A percentile compares a stretch with the other conserved stretches of the same genome.
Conservation (phyloP, 2,329 filamentous ascomycete species). For the Macrophomina tecta region DNA sequence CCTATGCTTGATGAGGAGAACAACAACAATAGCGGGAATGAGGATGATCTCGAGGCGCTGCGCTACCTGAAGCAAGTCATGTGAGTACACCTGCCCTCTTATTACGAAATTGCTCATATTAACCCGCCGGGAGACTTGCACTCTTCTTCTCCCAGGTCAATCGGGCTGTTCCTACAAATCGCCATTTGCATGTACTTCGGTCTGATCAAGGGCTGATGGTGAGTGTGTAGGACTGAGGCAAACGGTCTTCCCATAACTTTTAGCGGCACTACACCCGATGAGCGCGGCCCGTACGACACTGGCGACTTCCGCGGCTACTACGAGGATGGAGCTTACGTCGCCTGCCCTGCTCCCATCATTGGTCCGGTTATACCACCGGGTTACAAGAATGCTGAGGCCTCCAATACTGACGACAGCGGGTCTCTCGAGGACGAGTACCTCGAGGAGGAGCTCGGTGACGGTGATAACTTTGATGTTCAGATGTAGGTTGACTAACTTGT, state of each 20-base stretch:
- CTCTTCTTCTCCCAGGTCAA: slow-evolving; percentile 8
- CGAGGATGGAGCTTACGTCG: slow-evolving; percentile 79
- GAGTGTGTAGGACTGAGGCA: slow-evolving; percentile 71
- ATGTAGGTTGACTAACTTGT: not conserved
- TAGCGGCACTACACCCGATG: slow-evolving; percentile 29
- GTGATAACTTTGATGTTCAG: not conserved
- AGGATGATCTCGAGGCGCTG: slow-evolving; percentile 39
- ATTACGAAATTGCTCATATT: not conserved
- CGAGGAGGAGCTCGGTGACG: not conserved
- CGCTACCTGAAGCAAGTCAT: slow-evolving; percentile 44
- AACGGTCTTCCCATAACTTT: slow-evolving; percentile 70
- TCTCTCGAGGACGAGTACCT: not conserved
- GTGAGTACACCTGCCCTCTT: slow-evolving; percentile 27
- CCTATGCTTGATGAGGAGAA: slow-evolving; percentile 33
- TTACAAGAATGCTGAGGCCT: not conserved
- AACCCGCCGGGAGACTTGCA: slow-evolving; percentile 20
- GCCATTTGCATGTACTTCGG: slow-evolving; percentile 5
- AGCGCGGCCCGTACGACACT: slow-evolving; percentile 53
- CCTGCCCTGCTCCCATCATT: slow-evolving; percentile 55
- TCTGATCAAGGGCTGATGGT: slow-evolving; percentile 32
- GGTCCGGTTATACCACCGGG: slow-evolving; percentile 32
- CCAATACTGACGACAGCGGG: not conserved
- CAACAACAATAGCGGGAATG: slow-evolving; percentile 27
- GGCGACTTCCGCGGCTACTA: slow-evolving; percentile 70
- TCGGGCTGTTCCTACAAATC: not conserved